A percentile compares a stretch with the other conserved stretches of the same genome.
phyloP scores from a whole-genome alignment of 352 stramenopile genomes.

The Globisporangium echinulatum region DNA sequence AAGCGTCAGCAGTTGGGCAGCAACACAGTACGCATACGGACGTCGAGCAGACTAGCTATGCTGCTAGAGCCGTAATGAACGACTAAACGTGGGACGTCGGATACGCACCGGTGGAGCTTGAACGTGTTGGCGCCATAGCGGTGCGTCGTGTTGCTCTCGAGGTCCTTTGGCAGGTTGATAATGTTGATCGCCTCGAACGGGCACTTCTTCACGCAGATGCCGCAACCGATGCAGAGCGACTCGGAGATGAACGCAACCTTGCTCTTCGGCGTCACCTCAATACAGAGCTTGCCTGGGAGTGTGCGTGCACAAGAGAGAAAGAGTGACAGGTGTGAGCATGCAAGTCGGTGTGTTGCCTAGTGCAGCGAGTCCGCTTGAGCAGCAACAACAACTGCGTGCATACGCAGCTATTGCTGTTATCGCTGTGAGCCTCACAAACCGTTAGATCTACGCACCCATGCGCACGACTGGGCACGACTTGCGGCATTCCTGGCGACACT shows the following conservation, averaged over 20 bases:
- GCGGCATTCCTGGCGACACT: constrained; percentile 98
- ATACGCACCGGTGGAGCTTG: constrained; percentile 93
- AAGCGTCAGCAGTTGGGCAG: not conserved
- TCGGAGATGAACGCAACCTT: constrained; percentile 99
- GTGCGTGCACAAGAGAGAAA: not conserved
- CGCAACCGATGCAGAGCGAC: constrained; percentile 98
- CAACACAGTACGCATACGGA: not conserved
- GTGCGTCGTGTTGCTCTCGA: constrained; percentile 99
- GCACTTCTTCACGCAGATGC: constrained; percentile 99
- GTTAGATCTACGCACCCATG: constrained; percentile 64
- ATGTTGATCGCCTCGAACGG: constrained; percentile 99
- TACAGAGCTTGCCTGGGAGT: constrained; percentile 94
- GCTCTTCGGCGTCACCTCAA: constrained; percentile 95
- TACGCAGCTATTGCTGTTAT: too few relatives aligned
- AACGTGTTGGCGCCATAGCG: constrained; percentile 99
- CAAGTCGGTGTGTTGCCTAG: too few relatives aligned
- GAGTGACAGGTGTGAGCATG: not conserved
- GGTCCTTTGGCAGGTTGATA: constrained; percentile 99
- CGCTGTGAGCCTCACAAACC: not conserved
- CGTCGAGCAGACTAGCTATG: not conserved
- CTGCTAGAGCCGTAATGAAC: not conserved
- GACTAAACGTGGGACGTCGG: not conserved
- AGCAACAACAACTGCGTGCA: not conserved
- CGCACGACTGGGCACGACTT: constrained; percentile 98
- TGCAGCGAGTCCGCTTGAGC: too few relatives aligned